Evolutionary conservation across 2,329 filamentous ascomycete species (phyloP), one percentile per base, ranked within the genome.

Genomic region (Claviceps monticola): DNA sequence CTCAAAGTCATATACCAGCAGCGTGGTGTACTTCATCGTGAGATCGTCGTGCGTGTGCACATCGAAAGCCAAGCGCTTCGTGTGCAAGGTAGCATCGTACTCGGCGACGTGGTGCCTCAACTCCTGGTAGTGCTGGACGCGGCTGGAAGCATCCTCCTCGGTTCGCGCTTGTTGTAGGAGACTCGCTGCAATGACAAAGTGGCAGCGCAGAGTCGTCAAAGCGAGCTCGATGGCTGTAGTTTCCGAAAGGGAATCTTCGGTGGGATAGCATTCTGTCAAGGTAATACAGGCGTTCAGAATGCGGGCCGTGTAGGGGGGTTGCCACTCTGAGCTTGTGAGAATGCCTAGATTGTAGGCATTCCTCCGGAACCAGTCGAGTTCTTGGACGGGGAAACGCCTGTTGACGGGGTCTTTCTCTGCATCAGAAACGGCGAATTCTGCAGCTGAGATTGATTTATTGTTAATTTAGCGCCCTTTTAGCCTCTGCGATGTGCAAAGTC

Each of bases 301-400:
- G 3, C 76, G 71, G 3, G 82, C 61, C 0, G 83, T 70, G 48
- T 73, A 65, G 5, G 64, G 62, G 1, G 82, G 71, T 23, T 75
- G 63, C 73, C 84, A 83, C 1, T 53, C 56, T 3, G 76, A 70
- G 1, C 74, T 72, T 57, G 83, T 72, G 54, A 81, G 79, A 4
- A 91, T 66, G 0, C 82, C 83, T 6, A 89, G 64, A 57, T 93
- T 94, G 69, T 94, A 95, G 1, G 84, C 76, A 56, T 86, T 91
- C 56, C 83, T 83, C 39, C 83, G 84, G 62, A 95, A 90, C 88
- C 88, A 95, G 57, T 90, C 77, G 3, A 94, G 71, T 59, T 95
- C 88, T 3, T 72, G 64, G 0, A 74, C 53, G 0, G 75, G 78
- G 60, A 89, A 88, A 1, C 74, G 53, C 55, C 67, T 77, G 36